These are phyloP conservation scores for Pseudozyma hubeiensis DNA, from an alignment of 1,284 basidiomycete genomes.

Conservation along the genomic window DNA sequence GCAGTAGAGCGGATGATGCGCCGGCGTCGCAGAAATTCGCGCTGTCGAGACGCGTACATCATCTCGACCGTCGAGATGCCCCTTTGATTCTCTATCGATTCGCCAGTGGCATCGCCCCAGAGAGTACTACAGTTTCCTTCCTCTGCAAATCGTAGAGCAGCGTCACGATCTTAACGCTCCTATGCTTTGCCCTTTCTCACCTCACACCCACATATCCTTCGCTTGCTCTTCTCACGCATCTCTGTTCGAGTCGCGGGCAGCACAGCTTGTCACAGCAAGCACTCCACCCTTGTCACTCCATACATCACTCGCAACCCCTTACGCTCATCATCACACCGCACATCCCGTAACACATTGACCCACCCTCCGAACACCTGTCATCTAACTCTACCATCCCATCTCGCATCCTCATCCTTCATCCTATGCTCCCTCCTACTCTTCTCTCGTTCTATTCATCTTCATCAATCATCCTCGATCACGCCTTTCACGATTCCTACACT, in stretches of 20 bases:
- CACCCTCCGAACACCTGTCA: not conserved
- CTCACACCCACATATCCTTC: not conserved
- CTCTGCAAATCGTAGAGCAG: not conserved
- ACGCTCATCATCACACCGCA: no score
- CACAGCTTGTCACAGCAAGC: not conserved
- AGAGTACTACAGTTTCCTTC: not conserved
- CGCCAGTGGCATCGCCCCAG: not conserved
- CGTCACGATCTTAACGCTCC: not conserved
- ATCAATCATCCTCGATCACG: not conserved
- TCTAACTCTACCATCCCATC: not conserved
- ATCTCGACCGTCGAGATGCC: no score
- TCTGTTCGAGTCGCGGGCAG: no score
- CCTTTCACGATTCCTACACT: slow-evolving; percentile 1
- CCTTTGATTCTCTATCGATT: no score
- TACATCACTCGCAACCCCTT: no score
- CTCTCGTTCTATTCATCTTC: slow-evolving; percentile 2
- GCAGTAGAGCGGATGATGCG: slow-evolving; percentile 14
- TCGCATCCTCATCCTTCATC: slow-evolving; percentile 2
- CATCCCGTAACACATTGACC: no score
- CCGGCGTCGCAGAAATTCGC: no score
- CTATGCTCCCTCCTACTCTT: not conserved
- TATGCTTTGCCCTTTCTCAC: not conserved
- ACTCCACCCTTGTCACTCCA: not conserved
- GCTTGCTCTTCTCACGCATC: not conserved
- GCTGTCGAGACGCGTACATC: no score